These are phyloP conservation scores for Calonectria fujianensis DNA, from an alignment of 2,329 filamentous ascomycete genomes.

Conservation along the genomic window DNA sequence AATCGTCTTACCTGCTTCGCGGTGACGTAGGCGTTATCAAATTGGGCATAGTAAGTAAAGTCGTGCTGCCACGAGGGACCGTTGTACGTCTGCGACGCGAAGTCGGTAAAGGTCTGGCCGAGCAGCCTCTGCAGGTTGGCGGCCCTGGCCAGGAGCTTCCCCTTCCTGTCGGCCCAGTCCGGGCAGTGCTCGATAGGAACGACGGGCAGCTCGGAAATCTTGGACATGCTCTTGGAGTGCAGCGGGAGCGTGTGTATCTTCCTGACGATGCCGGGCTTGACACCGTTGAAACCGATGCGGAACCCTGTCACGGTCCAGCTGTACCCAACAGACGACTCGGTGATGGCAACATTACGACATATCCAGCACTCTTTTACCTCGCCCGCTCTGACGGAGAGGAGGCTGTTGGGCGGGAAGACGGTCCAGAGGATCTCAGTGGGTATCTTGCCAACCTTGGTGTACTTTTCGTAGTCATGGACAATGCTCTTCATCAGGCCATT, in stretches of 20 bases:
- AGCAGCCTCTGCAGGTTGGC: constrained; percentile 3
- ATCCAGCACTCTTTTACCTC: constrained; percentile 31
- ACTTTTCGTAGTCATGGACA: constrained; percentile 11
- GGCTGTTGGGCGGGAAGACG: constrained; percentile 22
- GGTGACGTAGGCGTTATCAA: not conserved
- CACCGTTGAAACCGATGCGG: constrained; percentile 29
- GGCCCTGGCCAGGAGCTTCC: not conserved
- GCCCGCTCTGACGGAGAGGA: constrained; percentile 17
- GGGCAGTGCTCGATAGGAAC: not conserved
- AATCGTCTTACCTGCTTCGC: not conserved
- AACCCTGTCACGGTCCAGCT: constrained; percentile 5
- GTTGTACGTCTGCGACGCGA: constrained; percentile 26
- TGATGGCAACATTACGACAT: constrained; percentile 13
- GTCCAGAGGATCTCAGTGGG: constrained; percentile 35
- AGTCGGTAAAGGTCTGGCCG: constrained; percentile 5
- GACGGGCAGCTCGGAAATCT: constrained; percentile 10
- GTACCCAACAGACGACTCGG: not conserved
- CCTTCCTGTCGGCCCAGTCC: constrained; percentile 15
- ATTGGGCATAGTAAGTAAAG: not conserved
- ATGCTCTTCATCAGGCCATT: constrained; percentile 25
- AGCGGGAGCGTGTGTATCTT: not conserved
- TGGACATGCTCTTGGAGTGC: not conserved
- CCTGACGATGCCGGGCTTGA: not conserved
- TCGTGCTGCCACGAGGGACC: constrained; percentile 20
- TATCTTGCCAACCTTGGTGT: constrained; percentile 12